phyloP scores from a whole-genome alignment of 1,284 basidiomycete species.

The Ganoderma leucocontextum region DNA sequence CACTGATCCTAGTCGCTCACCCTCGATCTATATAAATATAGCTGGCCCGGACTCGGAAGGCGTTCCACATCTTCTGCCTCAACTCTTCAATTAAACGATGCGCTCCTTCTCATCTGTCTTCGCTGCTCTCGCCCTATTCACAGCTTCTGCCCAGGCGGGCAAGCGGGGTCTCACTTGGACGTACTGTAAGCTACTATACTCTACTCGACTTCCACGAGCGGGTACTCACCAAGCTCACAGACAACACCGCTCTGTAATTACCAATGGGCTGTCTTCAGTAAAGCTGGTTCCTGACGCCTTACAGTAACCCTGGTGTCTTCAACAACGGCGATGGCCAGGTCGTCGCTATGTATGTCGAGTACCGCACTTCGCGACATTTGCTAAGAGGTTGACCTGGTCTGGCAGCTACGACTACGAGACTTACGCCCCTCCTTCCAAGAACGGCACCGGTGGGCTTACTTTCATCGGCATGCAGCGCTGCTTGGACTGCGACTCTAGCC shows the following conservation, averaged over 20 bases:
- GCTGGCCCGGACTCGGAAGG: not conserved
- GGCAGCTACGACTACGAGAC: slow-evolving; percentile 11
- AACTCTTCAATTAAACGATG: not conserved
- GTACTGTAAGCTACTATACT: not conserved
- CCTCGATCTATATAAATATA: not conserved
- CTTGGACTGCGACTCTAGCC: slow-evolving; percentile 6
- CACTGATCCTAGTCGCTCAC: not conserved
- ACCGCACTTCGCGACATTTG: too few relatives aligned
- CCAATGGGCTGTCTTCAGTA: not conserved
- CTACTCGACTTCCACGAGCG: not conserved
- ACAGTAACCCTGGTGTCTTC: slow-evolving; percentile 6
- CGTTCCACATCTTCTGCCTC: not conserved
- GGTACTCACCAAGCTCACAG: not conserved
- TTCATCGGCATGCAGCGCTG: slow-evolving; percentile 13
- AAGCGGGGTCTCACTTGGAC: slow-evolving; percentile 9
- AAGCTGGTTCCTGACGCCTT: not conserved
- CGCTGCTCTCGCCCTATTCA: not conserved
- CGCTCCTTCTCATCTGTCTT: not conserved
- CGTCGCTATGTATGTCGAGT: slow-evolving; percentile 2
- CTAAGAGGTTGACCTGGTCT: not conserved
- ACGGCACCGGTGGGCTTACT: not conserved
- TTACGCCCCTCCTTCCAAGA: slow-evolving; percentile 7
- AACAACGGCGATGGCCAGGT: slow-evolving; percentile 11
- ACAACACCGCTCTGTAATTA: slow-evolving; percentile 1
- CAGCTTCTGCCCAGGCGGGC: not conserved